Evolutionary conservation across 2,329 filamentous ascomycete species (phyloP), one percentile per base, ranked within the genome.

Genomic region (Whalleya microplaca): DNA sequence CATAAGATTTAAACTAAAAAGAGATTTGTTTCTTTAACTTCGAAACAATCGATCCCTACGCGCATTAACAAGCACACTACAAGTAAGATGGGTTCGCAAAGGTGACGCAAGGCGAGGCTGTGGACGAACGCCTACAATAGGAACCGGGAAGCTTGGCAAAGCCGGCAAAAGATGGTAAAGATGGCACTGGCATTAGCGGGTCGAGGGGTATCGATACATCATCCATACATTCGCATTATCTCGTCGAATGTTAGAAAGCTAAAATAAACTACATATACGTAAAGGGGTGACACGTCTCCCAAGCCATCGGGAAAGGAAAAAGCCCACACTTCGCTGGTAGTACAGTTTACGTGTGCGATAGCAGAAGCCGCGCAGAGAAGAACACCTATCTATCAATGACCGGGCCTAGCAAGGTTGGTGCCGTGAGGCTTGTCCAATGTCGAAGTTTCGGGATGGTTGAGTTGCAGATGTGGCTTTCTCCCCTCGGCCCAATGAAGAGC

Each of bases 401-500:
- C n/a, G n/a, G n/a, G n/a, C n/a, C n/a, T n/a, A n/a, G n/a, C n/a
- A n/a, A n/a, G n/a, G 14, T 12, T 37, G 32, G 32, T 27, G 32
- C 32, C 32, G 8, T 37, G 32, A 37, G 32, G 32, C 32, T 37
- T 37, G 14, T 12, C 32, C 14, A 37, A 16, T 37, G 32, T 37
- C 32, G 32, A 37, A 37, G 14, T 12, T 37, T 37, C 32, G 32
- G 32, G 32, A 37, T 12, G 32, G 32, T 37, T 37, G 32, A 37
- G 32, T 12, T 37, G 32, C 32, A 37, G 32, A 14, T 37, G 32
- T 37, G 32, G 32, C 32, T 37, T n/a, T 37, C 32, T 37, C 32
- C 23, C 4, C 9, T 29, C 32, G 32, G 10, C 32, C 21, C 49
- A 44, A 47, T 51, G 52, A 58, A 53, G 56, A 53, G 50, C 49